Evolutionary conservation across 768 basidiomycete genomes (phyloP).

Genomic region (Rhizopogon vinicolor): DNA sequence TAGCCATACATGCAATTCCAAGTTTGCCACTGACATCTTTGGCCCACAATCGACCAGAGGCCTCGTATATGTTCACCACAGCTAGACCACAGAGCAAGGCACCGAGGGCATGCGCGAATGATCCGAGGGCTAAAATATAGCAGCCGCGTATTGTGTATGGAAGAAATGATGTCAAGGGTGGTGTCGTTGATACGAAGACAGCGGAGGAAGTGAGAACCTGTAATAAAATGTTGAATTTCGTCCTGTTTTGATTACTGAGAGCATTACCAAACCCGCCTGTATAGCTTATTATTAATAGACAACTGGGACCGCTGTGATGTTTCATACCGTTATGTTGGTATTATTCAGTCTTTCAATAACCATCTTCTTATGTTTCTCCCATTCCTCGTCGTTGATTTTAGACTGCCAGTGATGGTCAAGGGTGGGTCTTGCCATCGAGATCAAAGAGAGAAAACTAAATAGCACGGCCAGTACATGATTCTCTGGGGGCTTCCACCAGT

Average conservation of each 20-base stretch:
- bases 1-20: not conserved
- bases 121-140: not conserved
- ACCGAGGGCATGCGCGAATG: constrained; percentile 2
- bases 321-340: no score
- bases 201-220: constrained; percentile 1
- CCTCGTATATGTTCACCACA: not conserved
- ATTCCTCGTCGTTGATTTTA: not conserved
- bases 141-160: not conserved
- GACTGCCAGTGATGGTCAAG: constrained; percentile 1
- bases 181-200: not conserved
- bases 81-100: not conserved
- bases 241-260: no score
- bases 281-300: no score
- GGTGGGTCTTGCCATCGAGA: not conserved
- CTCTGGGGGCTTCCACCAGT: not conserved
- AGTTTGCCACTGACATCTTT: not conserved
- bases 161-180: not conserved
- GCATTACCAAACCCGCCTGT: no score
- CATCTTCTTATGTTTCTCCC: no score
- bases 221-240: not conserved
- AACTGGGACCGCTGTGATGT: no score
- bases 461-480: not conserved
- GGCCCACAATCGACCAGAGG: not conserved
- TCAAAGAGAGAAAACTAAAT: not conserved
- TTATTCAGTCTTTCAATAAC: no score